Base-by-base conservation (phyloP, 176 grass and related monocot genomes). In the Aegilops tauschii region DNA sequence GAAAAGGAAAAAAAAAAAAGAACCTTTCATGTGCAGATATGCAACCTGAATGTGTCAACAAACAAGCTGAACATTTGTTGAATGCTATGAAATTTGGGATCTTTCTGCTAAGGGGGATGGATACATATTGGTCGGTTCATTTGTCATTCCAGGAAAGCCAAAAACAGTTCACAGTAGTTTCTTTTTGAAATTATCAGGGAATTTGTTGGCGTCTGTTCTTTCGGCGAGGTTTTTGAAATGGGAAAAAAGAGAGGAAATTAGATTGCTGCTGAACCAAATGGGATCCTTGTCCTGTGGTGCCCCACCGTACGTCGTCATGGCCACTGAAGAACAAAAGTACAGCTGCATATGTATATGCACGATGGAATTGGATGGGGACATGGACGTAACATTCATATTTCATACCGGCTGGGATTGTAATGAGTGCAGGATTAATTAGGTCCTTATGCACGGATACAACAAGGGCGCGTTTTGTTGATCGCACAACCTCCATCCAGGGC, bases 361-460 rank as follows among this genome's bases (percentile, higher is more conserved):
- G 77, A 36, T 27, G 69, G 35, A 18, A 23, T 3, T 16, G 37
- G 45, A 49, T 49, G 47, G 80, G 47, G 47, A 59, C 47, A 83
- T 23, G 12, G 81, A 40, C 49, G 67, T 72, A 72, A 72, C 32
- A 83, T 83, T 83, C 49, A 59, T 40, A 45, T 12, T 83, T 83
- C 50, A 61, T 40, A 45, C n/a, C 39, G 70, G 70, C 3, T 12
- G 10, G 21, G 37, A 49, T 49, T 49, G 12, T 44, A 5, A 3
- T 8, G 11, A 27, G 69, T 73, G 10, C 69, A 44, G 37, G 10
- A n/a, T 40, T 36, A 71, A n/a, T 49, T 49, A 49, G 4, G 18
- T 71, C 68, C 35, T 28, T 66, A 31, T 2, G 13, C 64, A 7
- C 5, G 2, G 14, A 4, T 64, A 27, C 12, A 30, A 47, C 44